phyloP scores from a whole-genome alignment of 2,329 filamentous ascomycete species.

The Xylariaceae sp. region DNA sequence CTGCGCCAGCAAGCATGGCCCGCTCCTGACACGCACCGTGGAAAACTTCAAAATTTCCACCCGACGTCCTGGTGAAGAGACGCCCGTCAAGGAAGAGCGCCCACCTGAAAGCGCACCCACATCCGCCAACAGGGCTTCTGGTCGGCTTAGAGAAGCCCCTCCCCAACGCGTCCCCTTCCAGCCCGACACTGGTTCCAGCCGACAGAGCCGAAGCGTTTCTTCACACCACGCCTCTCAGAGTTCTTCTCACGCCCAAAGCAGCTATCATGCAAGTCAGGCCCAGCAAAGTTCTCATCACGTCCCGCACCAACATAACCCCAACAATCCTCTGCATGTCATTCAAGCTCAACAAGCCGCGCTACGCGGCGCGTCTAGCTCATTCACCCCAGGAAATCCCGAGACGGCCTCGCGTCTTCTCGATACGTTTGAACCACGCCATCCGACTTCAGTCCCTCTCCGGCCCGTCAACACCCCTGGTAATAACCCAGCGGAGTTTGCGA shows the following conservation, averaged over 20 bases:
- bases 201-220: constrained; percentile 56
- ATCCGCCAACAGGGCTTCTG: constrained; percentile 53
- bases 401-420: constrained; percentile 56
- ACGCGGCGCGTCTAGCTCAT: constrained; percentile 37
- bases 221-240: constrained; percentile 37
- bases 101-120: constrained; percentile 46
- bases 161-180: constrained; percentile 81
- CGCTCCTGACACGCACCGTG: constrained; percentile 69
- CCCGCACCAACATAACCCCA: constrained; percentile 28
- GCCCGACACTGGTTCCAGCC: constrained; percentile 63
- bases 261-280: constrained; percentile 20
- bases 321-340: constrained; percentile 30
- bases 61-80: constrained; percentile 55
- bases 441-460: constrained; percentile 61
- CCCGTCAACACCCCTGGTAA: constrained; percentile 71
- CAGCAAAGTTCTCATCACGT: constrained; percentile 25
- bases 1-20: constrained; percentile 77
- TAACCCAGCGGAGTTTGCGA: constrained; percentile 62
- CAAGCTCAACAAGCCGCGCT: constrained; percentile 32
- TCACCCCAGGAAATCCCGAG: constrained; percentile 52
- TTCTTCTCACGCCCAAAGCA: constrained; percentile 21
- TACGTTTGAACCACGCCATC: constrained; percentile 62
- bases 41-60: constrained; percentile 62
- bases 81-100: constrained; percentile 56
- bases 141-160: constrained; percentile 73